These are phyloP conservation scores for Lactarius quietus DNA, from an alignment of 768 basidiomycete species.

Conservation along the genomic window DNA sequence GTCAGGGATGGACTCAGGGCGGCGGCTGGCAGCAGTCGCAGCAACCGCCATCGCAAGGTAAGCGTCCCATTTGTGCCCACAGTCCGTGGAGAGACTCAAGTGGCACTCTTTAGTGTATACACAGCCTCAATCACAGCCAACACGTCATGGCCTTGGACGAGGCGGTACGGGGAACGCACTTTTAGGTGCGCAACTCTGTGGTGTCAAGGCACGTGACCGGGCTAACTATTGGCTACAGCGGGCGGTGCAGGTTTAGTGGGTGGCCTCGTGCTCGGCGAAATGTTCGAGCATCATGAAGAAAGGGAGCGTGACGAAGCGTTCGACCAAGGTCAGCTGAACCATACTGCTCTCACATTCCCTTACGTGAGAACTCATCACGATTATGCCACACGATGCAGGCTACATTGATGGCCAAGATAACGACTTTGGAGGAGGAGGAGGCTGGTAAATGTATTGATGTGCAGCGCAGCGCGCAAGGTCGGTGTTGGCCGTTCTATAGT, in stretches of 20 bases:
- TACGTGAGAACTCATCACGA: constrained; percentile 17
- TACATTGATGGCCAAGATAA: constrained; percentile 30
- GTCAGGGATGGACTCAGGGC: constrained; percentile 21
- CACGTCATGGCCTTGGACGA: neutral
- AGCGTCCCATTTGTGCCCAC: neutral
- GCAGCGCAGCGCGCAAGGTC: neutral
- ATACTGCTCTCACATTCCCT: neutral
- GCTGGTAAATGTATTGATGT: constrained; percentile 26
- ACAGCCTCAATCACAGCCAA: constrained; percentile 1
- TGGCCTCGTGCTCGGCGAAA: constrained; percentile 52
- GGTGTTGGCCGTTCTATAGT: neutral
- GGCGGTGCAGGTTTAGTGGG: constrained; percentile 67
- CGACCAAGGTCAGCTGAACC: constrained; percentile 34
- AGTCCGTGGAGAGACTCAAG: neutral
- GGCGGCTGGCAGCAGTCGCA: constrained; percentile 18
- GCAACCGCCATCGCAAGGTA: constrained; percentile 22
- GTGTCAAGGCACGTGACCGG: neutral
- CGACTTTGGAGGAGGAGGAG: constrained; percentile 17
- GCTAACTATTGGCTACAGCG: constrained; percentile 24
- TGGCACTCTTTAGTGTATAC: constrained; percentile 10
- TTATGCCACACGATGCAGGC: constrained; percentile 28
- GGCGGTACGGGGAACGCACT: constrained; percentile 8
- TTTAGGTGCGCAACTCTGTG: constrained; percentile 12
- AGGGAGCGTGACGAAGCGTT: constrained; percentile 29
- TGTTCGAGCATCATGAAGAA: constrained; percentile 42